Evolutionary conservation across 768 basidiomycete genomes (phyloP).

Genomic region (Gymnopilus junonius): DNA sequence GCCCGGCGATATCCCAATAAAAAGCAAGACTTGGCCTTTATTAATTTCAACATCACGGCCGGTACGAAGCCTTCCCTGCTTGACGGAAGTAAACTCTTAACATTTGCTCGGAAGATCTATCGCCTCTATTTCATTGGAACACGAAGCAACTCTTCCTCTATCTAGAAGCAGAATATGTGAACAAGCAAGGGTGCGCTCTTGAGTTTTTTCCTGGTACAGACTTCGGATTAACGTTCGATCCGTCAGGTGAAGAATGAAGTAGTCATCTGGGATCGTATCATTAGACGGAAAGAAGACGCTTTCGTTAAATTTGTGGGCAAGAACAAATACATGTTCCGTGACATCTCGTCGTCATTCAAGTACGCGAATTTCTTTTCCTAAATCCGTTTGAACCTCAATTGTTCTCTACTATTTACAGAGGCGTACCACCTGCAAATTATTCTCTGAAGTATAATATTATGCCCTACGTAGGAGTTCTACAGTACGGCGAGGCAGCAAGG

Average conservation of each 20-base stretch:
- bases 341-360: constrained; percentile 76
- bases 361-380: constrained; percentile 39
- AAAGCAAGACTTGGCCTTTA: constrained; percentile 78
- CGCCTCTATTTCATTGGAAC: constrained; percentile 91
- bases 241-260: constrained; percentile 50
- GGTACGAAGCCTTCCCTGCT: constrained; percentile 47
- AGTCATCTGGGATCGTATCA: constrained; percentile 92
- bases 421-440: constrained; percentile 68
- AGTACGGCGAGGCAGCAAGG: constrained; percentile 72
- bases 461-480: constrained; percentile 85
- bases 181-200: constrained; percentile 62
- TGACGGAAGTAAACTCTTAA: background rate
- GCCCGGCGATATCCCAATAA: constrained; percentile 58
- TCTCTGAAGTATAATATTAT: constrained; percentile 87
- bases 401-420: constrained; percentile 42
- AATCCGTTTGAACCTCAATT: background rate
- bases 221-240: background rate
- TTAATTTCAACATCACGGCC: constrained; percentile 81
- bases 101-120: constrained; percentile 57
- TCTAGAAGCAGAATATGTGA: constrained; percentile 83
- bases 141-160: constrained; percentile 95
- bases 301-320: constrained; percentile 64
- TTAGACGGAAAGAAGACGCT: constrained; percentile 80
- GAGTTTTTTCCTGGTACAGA: background rate
- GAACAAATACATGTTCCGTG: constrained; percentile 87